Base-by-base conservation (phyloP, 352 stramenopile genomes). In the Plasmopara halstedii region DNA sequence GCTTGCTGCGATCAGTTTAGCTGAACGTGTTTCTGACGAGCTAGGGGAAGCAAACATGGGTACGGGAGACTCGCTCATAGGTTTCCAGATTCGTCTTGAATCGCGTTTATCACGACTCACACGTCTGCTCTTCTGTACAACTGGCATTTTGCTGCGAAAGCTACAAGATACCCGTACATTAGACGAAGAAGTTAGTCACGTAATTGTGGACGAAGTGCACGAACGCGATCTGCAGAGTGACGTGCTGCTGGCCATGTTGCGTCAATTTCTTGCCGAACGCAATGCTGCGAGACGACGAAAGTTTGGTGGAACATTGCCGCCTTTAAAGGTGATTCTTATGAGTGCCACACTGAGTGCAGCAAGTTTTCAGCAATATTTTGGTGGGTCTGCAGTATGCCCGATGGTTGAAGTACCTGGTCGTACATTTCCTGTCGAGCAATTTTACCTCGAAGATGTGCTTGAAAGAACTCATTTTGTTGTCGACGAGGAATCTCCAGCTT, bases 161-260 rank as follows among this genome's bases (percentile, higher is more conserved):
- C 67, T 98, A 4, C 92, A 97, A 39, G 70, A 84, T 2, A 78
- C 90, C 10, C 65, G 54, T 4, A 85, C 75, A 4, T 63, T 97
- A 2, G 56, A 50, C 2, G 58, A 90, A 22, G 80, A 86, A 38
- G 69, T 99, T 31, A 97, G 90, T 19, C 95, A 99, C 62, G 83
- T 99, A 42, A 92, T 99, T 39, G 85, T 99, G 13, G 97, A 99
- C 62, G 95, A 99, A 63, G 94, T 98, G 21, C 94, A 98, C 58
- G 97, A 99, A 66, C 77, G 96, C 14, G 85, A 97, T 53, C 64
- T 96, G 13, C 88, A 96, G 49, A 96, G 75, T 11, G 88, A 97
- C 38, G 88, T 97, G 31, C 53, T 97, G 17, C 52, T 97, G 5
- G 87, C 88, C 20, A 88, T 97, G 55, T 59, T 98, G 33, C 83